These are phyloP conservation scores for Cystobasidium pallidum DNA, from an alignment of 1,284 basidiomycete genomes.

Conservation along the genomic window DNA sequence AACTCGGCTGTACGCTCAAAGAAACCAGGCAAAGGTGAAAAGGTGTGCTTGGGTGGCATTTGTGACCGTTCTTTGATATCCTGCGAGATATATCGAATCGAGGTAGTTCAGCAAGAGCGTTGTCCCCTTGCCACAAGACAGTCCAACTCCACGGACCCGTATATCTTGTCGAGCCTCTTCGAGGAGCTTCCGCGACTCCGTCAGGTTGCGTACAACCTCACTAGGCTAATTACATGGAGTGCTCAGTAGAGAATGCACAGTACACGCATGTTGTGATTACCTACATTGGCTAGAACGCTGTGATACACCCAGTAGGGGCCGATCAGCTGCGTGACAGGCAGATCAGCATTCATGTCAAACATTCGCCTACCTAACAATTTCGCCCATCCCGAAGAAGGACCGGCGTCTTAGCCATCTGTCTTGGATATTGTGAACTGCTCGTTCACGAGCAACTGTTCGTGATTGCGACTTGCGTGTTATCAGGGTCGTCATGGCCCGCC, in stretches of 20 bases:
- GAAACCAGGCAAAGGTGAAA: constrained; percentile 72
- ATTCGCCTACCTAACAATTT: constrained; percentile 63
- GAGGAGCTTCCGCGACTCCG: constrained; percentile 71
- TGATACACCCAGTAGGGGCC: not conserved
- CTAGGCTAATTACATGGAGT: constrained; percentile 60
- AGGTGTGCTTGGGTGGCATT: constrained; percentile 72
- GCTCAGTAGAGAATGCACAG: not conserved
- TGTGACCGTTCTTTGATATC: constrained; percentile 63
- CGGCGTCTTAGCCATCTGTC: constrained; percentile 47
- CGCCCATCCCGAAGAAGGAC: constrained; percentile 72
- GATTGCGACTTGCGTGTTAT: not conserved
- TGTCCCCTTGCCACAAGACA: not conserved
- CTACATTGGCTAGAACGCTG: constrained; percentile 68
- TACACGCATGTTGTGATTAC: not conserved
- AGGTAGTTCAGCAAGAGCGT: not conserved
- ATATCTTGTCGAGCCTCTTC: constrained; percentile 75
- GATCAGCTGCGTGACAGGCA: constrained; percentile 13
- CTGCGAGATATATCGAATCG: not conserved
- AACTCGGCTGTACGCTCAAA: constrained; percentile 69
- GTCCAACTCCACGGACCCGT: constrained; percentile 61
- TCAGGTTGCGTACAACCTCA: constrained; percentile 73
- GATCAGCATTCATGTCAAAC: not conserved
- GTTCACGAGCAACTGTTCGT: not conserved
- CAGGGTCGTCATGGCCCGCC: constrained; percentile 6
- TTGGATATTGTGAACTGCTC: not conserved